phyloP scores from a whole-genome alignment of 2,329 filamentous ascomycete genomes.

The Botryotinia globosa region DNA sequence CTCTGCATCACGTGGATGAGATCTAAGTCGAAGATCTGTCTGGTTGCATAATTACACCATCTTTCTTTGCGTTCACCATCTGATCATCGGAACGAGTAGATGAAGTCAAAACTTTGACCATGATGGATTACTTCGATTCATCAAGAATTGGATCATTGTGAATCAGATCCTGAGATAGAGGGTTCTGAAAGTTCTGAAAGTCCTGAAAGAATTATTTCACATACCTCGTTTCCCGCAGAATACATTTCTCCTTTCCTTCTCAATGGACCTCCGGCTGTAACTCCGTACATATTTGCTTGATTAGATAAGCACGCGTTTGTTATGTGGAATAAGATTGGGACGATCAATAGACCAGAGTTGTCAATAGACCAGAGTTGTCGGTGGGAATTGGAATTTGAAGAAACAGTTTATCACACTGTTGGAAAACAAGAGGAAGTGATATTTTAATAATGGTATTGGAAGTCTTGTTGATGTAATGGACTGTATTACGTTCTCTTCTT shows the following conservation, averaged over 20 bases:
- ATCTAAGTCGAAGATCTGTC: neutral
- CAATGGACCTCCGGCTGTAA: slow-evolving; percentile 3
- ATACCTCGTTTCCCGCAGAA: slow-evolving; percentile 32
- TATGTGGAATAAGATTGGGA: neutral
- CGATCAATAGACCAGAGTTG: neutral
- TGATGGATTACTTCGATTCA: neutral
- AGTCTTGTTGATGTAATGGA: neutral
- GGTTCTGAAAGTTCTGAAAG: neutral
- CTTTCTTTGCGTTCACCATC: neutral
- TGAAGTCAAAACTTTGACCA: slow-evolving; percentile 6
- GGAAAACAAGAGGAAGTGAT: neutral
- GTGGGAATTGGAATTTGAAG: neutral
- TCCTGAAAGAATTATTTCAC: slow-evolving; percentile 21
- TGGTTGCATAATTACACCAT: neutral
- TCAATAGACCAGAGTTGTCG: neutral
- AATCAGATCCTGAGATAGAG: neutral
- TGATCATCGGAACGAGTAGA: neutral
- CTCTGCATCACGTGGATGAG: neutral
- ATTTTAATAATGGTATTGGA: neutral
- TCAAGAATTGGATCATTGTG: neutral
- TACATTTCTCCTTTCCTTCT: slow-evolving; percentile 26
- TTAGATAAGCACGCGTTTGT: neutral
- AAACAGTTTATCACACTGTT: neutral
- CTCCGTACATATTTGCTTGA: slow-evolving; percentile 6
- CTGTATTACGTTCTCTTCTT: neutral